These are phyloP conservation scores for Coniochaeta ligniaria DNA, from an alignment of 2,329 filamentous ascomycete species.

Conservation along the genomic window DNA sequence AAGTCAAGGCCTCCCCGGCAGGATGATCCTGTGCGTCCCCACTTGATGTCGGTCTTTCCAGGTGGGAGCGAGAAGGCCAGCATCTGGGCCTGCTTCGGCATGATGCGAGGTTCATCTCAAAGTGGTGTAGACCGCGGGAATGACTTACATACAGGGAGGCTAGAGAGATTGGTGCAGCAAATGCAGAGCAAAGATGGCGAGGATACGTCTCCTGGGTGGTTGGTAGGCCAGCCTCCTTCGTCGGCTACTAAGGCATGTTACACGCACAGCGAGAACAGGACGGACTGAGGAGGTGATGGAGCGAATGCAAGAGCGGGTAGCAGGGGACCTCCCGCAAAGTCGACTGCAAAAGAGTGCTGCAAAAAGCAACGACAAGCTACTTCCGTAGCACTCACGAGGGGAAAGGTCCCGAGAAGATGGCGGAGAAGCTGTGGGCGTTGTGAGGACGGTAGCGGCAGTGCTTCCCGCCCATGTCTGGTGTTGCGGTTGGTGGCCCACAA, in stretches of 20 bases:
- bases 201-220: not conserved
- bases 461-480: not conserved
- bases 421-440: not conserved
- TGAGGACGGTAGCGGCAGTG: not conserved
- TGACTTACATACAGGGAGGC: not conserved
- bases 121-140: not conserved
- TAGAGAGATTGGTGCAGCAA: not conserved
- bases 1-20: too few relatives aligned
- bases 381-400: not conserved
- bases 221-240: not conserved
- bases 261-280: not conserved
- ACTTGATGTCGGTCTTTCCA: not conserved
- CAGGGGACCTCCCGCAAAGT: not conserved
- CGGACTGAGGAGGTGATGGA: not conserved
- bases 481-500: not conserved
- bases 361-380: not conserved
- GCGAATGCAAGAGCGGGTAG: slow-evolving; percentile 1
- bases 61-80: not conserved
- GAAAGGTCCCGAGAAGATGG: not conserved
- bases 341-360: not conserved
- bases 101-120: not conserved
- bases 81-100: not conserved
- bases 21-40: not conserved
- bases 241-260: not conserved
- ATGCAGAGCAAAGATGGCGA: not conserved